Percentiles rank a stretch among this genome's conserved stretches.
Evolutionary conservation across 2,329 filamentous ascomycete species (phyloP).

Genomic region (Penicillium frequentans): DNA sequence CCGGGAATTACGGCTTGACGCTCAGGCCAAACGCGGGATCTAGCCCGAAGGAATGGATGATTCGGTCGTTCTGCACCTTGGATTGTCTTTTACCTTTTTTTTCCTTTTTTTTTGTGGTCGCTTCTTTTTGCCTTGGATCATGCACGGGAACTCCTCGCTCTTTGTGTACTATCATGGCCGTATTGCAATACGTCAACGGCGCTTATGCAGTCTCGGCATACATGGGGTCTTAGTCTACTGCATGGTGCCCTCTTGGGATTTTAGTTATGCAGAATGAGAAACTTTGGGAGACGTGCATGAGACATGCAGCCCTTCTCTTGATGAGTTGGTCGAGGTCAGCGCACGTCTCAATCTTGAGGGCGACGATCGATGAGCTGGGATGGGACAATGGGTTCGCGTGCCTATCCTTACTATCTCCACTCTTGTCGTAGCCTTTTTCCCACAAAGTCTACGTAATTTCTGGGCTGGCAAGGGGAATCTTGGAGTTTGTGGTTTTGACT

Average conservation of each 20-base stretch:
- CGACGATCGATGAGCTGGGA: neutral
- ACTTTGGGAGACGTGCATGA: conserved; percentile 12
- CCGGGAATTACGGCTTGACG: neutral
- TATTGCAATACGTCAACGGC: conserved; percentile 10
- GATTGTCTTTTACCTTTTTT: neutral
- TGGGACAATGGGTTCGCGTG: neutral
- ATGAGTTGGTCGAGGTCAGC: neutral
- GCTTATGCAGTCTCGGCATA: conserved; percentile 11
- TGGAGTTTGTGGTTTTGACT: neutral
- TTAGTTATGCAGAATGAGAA: conserved; percentile 4
- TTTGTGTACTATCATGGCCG: neutral
- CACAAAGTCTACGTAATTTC: too few species aligned
- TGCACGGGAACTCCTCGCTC: too few species aligned
- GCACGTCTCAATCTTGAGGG: conserved; percentile 2
- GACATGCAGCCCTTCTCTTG: neutral
- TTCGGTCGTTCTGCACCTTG: neutral
- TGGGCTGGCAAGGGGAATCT: too few species aligned
- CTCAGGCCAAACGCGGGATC: conserved; percentile 7
- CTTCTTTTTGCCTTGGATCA: neutral
- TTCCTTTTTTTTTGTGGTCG: neutral
- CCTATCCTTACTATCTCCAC: neutral
- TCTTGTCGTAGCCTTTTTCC: neutral
- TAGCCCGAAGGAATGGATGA: neutral
- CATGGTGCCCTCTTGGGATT: conserved; percentile 10
- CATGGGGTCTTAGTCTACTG: neutral